phyloP scores from a whole-genome alignment of 305 asterid species.

The Solanum aculeatissimum region DNA sequence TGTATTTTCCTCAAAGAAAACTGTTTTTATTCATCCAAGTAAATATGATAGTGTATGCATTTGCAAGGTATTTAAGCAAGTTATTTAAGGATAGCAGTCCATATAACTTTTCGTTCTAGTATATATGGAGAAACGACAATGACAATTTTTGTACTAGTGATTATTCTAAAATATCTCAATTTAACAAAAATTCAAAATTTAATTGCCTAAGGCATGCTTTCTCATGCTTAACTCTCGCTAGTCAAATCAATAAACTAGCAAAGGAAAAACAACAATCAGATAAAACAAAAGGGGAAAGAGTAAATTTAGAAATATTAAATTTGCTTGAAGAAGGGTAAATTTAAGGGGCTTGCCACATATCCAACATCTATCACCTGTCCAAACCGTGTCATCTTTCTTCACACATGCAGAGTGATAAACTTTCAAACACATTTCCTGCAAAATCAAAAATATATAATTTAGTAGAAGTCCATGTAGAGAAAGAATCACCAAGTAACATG shows the following conservation, averaged over 20 bases:
- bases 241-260: not conserved
- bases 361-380: slow-evolving; percentile 29
- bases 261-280: not conserved
- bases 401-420: slow-evolving; percentile 61
- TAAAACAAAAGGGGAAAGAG: not conserved
- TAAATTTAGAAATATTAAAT: not conserved
- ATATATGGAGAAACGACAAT: not conserved
- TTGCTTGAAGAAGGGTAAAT: not conserved
- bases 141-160: not conserved
- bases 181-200: not conserved
- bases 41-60: not conserved
- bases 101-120: not conserved
- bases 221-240: not conserved
- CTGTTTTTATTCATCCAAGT: not conserved
- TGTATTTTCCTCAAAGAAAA: not conserved
- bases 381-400: slow-evolving; percentile 31
- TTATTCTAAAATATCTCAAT: not conserved
- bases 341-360: slow-evolving; percentile 46
- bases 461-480: not conserved
- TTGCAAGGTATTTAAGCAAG: not conserved
- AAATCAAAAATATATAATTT: not conserved
- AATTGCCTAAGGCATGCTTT: not conserved
- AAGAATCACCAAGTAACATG: not conserved
- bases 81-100: not conserved
- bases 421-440: slow-evolving; percentile 60